Evolutionary conservation across 148 eudicot genomes (phyloP).

Genomic region (Salicornia ramosissima): DNA sequence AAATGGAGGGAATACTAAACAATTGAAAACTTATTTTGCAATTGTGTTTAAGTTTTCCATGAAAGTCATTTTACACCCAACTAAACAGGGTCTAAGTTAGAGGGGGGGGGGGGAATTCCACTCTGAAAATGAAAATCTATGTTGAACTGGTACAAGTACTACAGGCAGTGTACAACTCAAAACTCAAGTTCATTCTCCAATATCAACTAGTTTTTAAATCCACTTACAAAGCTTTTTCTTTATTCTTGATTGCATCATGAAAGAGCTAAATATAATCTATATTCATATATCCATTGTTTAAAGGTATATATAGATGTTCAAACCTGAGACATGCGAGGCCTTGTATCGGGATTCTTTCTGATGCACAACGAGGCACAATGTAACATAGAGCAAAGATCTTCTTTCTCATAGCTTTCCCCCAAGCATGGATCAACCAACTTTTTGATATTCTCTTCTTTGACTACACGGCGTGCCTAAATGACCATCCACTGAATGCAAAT

Average conservation of each 20-base stretch:
- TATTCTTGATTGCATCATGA: background rate
- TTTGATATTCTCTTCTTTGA: slow-evolving; percentile 42
- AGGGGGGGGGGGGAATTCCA: no score
- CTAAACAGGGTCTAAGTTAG: no score
- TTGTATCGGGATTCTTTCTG: slow-evolving; percentile 53
- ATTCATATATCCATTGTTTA: background rate
- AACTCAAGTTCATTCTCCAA: background rate
- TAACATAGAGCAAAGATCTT: slow-evolving; percentile 60
- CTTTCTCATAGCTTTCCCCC: slow-evolving; percentile 40
- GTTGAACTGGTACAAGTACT: no score
- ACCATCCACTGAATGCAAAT: slow-evolving; percentile 7
- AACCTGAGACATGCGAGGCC: slow-evolving; percentile 99
- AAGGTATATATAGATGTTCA: slow-evolving; percentile 1
- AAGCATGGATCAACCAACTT: slow-evolving; percentile 67
- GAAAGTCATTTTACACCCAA: no score
- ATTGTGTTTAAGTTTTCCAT: no score
- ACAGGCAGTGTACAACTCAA: background rate
- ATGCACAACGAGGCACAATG: slow-evolving; percentile 84
- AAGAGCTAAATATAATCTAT: background rate
- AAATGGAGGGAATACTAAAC: no score
- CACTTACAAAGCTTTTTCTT: background rate
- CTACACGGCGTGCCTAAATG: slow-evolving; percentile 72
- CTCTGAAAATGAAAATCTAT: no score
- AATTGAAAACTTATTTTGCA: no score
- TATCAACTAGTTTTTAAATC: background rate